Base-by-base conservation (phyloP, 2,329 filamentous ascomycete genomes). In the Fusarium ramigenum region DNA sequence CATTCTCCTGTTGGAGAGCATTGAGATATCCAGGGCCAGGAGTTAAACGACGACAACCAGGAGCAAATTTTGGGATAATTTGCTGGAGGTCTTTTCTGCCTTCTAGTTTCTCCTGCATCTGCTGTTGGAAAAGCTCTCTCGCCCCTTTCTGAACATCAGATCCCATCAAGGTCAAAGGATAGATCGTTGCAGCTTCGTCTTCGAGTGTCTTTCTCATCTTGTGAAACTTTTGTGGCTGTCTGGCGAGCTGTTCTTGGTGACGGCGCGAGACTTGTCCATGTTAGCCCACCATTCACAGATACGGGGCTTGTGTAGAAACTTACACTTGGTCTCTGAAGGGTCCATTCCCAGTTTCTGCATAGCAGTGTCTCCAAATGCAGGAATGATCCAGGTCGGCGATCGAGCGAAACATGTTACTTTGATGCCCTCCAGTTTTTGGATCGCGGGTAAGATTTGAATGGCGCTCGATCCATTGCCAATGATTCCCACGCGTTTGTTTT, bases 81-180 rank as follows among this genome's bases (percentile, higher is more conserved):
- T 19, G 10, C 4, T 34, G 21, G 3, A 50, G 5, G 9, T 52
- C 49, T 36, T 52, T 15, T 36, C 49, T 52, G 2, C 9, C 49
- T 11, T 52, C 1, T 21, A 52, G n/a, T 21, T 52, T 10, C 49
- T 52, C 49, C n/a, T 52, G n/a, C 49, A 52, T 52, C 19, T 52
- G n/a, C 2, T 36, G 7, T 1, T n/a, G 15, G 19, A 50, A 6
- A 3, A 2, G 7, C 23, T 11, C 14, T 7, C 10, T 8, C 4
- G n/a, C 30, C 2, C 30, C n/a, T 0, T 2, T 19, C 11, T 25
- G n/a, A 0, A 19, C 12, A 2, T 15, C 12, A 7, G 30, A 15
- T 3, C 12, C 49, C 49, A 15, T 52, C 2, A 52, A 14, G 2
- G 49, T 52, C 16, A 52, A 10, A 19, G 49, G 49, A 7, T 52